Evolutionary conservation across 768 basidiomycete species (phyloP).

Genomic region (Leccinum subtestaceum): DNA sequence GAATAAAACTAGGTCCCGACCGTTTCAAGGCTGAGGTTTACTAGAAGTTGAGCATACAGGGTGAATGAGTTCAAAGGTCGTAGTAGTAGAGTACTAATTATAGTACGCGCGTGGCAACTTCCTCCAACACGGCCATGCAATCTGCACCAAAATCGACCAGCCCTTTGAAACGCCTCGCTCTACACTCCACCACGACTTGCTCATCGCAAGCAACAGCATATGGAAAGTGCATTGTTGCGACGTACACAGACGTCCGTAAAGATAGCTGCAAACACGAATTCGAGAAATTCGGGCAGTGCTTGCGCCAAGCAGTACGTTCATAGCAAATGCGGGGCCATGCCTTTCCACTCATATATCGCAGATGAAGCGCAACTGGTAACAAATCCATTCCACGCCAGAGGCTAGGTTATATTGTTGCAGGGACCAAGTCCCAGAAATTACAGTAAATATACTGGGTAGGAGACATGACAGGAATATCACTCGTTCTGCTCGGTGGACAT

Average conservation of each 20-base stretch:
- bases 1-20: background rate
- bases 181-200: constrained; percentile 71
- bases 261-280: constrained; percentile 87
- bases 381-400: background rate
- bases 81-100: background rate
- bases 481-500: constrained; percentile 23
- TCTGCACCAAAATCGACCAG: constrained; percentile 31
- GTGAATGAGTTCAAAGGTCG: background rate
- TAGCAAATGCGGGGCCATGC: background rate
- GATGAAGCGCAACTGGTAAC: constrained; percentile 60
- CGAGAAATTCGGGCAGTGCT: constrained; percentile 74
- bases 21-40: constrained; percentile 1
- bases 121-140: constrained; percentile 13
- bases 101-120: background rate
- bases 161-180: constrained; percentile 64
- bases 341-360: constrained; percentile 19
- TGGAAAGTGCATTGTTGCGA: constrained; percentile 82
- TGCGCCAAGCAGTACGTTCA: constrained; percentile 70
- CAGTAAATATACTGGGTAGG: constrained; percentile 15
- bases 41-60: constrained; percentile 5
- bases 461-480: constrained; percentile 15
- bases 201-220: constrained; percentile 71
- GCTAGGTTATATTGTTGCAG: constrained; percentile 6
- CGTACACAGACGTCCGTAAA: constrained; percentile 80
- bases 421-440: constrained; percentile 13